Evolutionary conservation across 768 basidiomycete species (phyloP).

Genomic region (Hericium rajendrae): DNA sequence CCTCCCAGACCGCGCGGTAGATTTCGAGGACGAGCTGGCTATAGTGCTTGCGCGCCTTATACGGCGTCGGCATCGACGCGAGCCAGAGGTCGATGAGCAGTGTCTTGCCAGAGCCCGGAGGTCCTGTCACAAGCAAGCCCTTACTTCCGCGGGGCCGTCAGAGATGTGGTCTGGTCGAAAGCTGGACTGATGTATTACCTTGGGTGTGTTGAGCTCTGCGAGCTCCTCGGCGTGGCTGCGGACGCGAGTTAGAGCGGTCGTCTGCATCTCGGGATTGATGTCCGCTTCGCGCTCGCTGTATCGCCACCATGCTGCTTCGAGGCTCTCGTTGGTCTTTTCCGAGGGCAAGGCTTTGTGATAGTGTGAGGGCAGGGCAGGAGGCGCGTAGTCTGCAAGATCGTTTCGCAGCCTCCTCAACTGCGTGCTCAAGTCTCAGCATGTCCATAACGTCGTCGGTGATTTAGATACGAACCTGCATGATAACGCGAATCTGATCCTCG

Average conservation of each 20-base stretch:
- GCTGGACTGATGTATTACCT: conserved; percentile 23
- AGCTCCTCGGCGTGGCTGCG: conserved; percentile 43
- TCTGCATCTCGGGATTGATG: conserved; percentile 8
- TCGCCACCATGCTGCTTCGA: conserved; percentile 24
- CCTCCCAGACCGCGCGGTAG: conserved; percentile 44
- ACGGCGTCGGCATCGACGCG: conserved; percentile 37
- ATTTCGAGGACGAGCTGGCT: conserved; percentile 46
- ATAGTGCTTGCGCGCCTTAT: conserved; percentile 50
- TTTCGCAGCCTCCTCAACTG: conserved; percentile 40
- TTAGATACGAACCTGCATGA: conserved; percentile 34
- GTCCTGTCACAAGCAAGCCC: conserved; percentile 42
- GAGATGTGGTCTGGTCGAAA: not conserved
- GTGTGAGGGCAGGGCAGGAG: conserved; percentile 30
- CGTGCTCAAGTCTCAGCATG: not conserved
- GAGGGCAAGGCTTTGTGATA: conserved; percentile 15
- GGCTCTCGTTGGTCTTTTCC: conserved; percentile 10
- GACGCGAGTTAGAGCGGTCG: conserved; percentile 28
- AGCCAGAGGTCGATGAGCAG: conserved; percentile 50
- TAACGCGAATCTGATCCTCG: conserved; percentile 41
- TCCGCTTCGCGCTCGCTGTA: conserved; percentile 13
- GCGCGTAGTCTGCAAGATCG: conserved; percentile 39
- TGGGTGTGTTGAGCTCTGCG: conserved; percentile 38
- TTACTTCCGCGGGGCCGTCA: conserved; percentile 10
- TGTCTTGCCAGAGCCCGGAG: conserved; percentile 45
- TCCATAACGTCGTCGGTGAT: no score